These are phyloP conservation scores for Tolypocladium pustulatum DNA, from an alignment of 2,329 filamentous ascomycete genomes.

Conservation along the genomic window DNA sequence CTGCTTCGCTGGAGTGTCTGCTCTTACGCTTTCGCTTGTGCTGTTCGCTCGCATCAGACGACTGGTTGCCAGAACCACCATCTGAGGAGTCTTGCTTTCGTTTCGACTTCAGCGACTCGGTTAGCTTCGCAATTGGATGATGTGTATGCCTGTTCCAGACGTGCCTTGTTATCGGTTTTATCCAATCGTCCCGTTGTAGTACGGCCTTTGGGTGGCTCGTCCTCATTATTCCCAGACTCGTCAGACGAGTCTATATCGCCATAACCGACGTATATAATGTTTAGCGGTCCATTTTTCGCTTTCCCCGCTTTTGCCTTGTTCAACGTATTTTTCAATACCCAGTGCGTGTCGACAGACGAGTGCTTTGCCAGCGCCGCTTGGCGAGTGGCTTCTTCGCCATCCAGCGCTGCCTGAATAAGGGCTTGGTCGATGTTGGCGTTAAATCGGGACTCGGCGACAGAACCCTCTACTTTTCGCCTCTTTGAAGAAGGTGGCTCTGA, in stretches of 20 bases:
- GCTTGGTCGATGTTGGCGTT: slow-evolving; percentile 40
- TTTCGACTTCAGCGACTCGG: not conserved
- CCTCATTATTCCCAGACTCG: slow-evolving; percentile 24
- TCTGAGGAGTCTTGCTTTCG: slow-evolving; percentile 3
- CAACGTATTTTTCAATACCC: slow-evolving; percentile 52
- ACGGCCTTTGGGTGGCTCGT: slow-evolving; percentile 20
- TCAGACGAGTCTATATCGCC: slow-evolving; percentile 35
- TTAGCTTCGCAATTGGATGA: slow-evolving; percentile 5
- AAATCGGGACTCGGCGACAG: slow-evolving; percentile 24
- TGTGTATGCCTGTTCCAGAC: slow-evolving; percentile 7
- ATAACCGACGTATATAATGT: slow-evolving; percentile 50
- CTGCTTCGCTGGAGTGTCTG: slow-evolving; percentile 13
- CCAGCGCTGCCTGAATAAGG: slow-evolving; percentile 52
- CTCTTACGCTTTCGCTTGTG: slow-evolving; percentile 14
- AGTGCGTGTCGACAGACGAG: slow-evolving; percentile 60
- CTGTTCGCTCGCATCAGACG: slow-evolving; percentile 14
- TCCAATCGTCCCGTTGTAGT: slow-evolving; percentile 23
- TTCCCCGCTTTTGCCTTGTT: slow-evolving; percentile 13
- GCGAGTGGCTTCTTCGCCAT: slow-evolving; percentile 56
- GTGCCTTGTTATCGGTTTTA: slow-evolving; percentile 16
- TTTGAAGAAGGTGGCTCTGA: slow-evolving; percentile 47
- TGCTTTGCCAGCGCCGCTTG: slow-evolving; percentile 51
- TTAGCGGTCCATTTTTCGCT: slow-evolving; percentile 28
- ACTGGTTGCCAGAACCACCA: slow-evolving; percentile 15
- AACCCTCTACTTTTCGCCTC: slow-evolving; percentile 43